phyloP scores from a whole-genome alignment of 805 yeast species.

The Candida namnaoensis region DNA sequence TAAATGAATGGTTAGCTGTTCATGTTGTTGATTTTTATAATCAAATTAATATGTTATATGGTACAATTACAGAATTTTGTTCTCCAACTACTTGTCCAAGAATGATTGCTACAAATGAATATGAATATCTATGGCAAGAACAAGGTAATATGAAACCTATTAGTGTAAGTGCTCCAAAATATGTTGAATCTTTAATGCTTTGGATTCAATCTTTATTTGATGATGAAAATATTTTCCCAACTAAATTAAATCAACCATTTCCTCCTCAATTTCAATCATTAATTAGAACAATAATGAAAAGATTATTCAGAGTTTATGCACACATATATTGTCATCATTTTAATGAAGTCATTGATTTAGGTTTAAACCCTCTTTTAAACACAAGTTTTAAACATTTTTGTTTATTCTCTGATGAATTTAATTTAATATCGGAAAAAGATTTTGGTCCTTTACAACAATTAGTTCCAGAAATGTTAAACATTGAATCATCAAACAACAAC shows the following conservation, averaged over 20 bases:
- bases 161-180: conserved; percentile 88
- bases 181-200: conserved; percentile 85
- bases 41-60: conserved; percentile 93
- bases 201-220: conserved; percentile 95
- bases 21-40: conserved; percentile 97
- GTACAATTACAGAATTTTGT: conserved; percentile 93
- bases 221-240: conserved; percentile 84
- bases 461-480: conserved; percentile 36
- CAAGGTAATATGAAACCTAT: conserved; percentile 62
- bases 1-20: conserved; percentile 93
- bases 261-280: conserved; percentile 74
- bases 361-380: conserved; percentile 85
- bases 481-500: not conserved
- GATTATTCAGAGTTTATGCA: conserved; percentile 90
- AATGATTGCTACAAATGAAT: conserved; percentile 96
- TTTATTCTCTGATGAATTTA: conserved; percentile 77
- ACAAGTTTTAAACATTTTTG: conserved; percentile 93
- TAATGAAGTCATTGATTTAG: conserved; percentile 88
- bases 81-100: conserved; percentile 92
- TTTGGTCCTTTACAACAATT: conserved; percentile 89
- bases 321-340: conserved; percentile 98
- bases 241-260: conserved; percentile 85
- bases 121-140: conserved; percentile 96
- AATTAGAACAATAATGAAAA: conserved; percentile 80
- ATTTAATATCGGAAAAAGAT: conserved; percentile 68